A percentile compares a stretch with the other conserved stretches of the same genome.
Evolutionary conservation across 164 flowering plant species (phyloP).

Genomic region (Vitis riparia): DNA sequence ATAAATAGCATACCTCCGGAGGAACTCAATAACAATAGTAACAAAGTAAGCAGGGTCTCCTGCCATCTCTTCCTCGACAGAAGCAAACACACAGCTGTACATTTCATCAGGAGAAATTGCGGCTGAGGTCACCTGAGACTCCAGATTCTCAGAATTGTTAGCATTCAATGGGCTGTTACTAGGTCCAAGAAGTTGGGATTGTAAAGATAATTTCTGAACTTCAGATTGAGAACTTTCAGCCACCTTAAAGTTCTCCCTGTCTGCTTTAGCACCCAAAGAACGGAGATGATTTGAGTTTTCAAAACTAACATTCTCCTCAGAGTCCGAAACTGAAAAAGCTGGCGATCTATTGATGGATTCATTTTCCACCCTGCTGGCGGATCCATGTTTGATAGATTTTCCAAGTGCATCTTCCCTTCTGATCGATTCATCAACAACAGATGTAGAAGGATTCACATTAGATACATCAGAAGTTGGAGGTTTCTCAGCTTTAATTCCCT

Average conservation of each 20-base stretch:
- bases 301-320: constrained; percentile 42
- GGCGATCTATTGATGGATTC: constrained; percentile 29
- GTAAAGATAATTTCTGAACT: constrained; percentile 34
- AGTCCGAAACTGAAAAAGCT: constrained; percentile 43
- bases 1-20: constrained; percentile 61
- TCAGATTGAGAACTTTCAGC: constrained; percentile 28
- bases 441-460: constrained; percentile 20
- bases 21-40: constrained; percentile 76
- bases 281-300: constrained; percentile 20
- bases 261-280: constrained; percentile 21
- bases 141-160: constrained; percentile 43
- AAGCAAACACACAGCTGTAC: constrained; percentile 74
- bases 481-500: constrained; percentile 38
- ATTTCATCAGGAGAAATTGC: constrained; percentile 91
- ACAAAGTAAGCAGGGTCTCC: constrained; percentile 83
- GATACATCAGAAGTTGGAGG: constrained; percentile 34
- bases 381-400: constrained; percentile 24
- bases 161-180: constrained; percentile 33
- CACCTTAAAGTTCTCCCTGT: constrained; percentile 16
- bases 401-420: constrained; percentile 23
- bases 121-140: constrained; percentile 52
- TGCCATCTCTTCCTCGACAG: constrained; percentile 84
- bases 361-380: constrained; percentile 21
- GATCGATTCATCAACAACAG: constrained; percentile 31
- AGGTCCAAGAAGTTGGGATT: constrained; percentile 32